These are phyloP conservation scores for Nemania sp. DNA, from an alignment of 2,329 filamentous ascomycete species.

Conservation along the genomic window DNA sequence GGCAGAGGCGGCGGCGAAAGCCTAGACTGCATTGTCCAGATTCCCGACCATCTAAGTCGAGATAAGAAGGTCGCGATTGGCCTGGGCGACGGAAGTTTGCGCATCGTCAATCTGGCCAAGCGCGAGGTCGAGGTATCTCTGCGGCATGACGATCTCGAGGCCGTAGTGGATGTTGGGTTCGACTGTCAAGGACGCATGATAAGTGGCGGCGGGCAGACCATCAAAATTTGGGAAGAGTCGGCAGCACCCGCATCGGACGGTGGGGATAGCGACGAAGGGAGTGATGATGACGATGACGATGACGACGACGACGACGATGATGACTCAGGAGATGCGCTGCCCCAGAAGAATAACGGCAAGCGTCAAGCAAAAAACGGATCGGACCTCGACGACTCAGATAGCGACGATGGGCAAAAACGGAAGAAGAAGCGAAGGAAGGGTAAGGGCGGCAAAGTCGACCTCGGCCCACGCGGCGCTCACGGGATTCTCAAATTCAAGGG, in stretches of 20 bases:
- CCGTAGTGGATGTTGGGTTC: constrained; percentile 79
- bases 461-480: constrained; percentile 56
- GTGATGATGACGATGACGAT: constrained; percentile 51
- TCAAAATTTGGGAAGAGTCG: constrained; percentile 89
- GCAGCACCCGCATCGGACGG: constrained; percentile 53
- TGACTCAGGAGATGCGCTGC: constrained; percentile 48
- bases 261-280: constrained; percentile 53
- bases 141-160: constrained; percentile 86
- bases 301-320: constrained; percentile 52
- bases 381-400: constrained; percentile 50
- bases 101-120: constrained; percentile 73
- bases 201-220: constrained; percentile 79
- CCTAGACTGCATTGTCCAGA: constrained; percentile 74
- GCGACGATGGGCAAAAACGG: constrained; percentile 50
- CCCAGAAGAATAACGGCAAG: constrained; percentile 47
- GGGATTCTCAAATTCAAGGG: constrained; percentile 57
- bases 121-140: constrained; percentile 72
- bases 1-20: constrained; percentile 71
- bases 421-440: constrained; percentile 53
- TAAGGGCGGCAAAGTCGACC: constrained; percentile 44
- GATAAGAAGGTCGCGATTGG: constrained; percentile 79
- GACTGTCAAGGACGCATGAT: constrained; percentile 87
- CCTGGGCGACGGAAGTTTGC: constrained; percentile 77
- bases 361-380: constrained; percentile 46
- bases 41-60: constrained; percentile 71